Evolutionary conservation across 2,329 filamentous ascomycete species (phyloP).

Genomic region (Colletotrichum sp.): DNA sequence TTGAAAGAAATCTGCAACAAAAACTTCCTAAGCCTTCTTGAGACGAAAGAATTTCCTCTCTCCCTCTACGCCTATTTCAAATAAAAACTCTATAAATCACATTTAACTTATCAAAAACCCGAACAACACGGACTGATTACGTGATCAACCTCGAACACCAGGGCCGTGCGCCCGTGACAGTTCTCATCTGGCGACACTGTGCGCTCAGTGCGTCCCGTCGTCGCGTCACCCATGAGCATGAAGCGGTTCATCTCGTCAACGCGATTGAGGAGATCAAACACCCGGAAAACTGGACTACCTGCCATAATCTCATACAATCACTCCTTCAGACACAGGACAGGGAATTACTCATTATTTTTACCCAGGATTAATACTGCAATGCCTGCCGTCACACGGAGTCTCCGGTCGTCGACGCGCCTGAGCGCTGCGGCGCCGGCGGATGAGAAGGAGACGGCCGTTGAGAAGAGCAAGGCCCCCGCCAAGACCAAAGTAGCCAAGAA

Average conservation of each 20-base stretch:
- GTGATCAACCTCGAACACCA: not conserved
- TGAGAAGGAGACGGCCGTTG: not conserved
- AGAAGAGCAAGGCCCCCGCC: not conserved
- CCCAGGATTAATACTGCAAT: not conserved
- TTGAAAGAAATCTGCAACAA: too few relatives aligned
- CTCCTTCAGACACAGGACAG: not conserved
- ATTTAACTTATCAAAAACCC: too few relatives aligned
- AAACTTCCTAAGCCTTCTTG: too few relatives aligned
- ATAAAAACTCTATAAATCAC: too few relatives aligned
- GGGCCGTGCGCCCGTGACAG: not conserved
- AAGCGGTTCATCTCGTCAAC: not conserved
- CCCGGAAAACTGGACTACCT: not conserved
- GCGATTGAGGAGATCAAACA: too few relatives aligned
- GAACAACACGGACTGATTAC: not conserved
- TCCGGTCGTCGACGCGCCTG: conserved; percentile 16
- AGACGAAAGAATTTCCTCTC: too few relatives aligned
- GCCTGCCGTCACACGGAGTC: conserved; percentile 3
- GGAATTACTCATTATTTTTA: not conserved
- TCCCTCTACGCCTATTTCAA: too few relatives aligned
- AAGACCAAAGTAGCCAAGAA: not conserved
- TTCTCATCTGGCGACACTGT: not conserved
- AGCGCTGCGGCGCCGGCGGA: not conserved
- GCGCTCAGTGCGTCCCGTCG: not conserved
- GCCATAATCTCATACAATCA: not conserved
- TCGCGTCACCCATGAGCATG: not conserved